Conservation (phyloP, 2,329 filamentous ascomycete species). For the Pseudopithomyces chartarum region DNA sequence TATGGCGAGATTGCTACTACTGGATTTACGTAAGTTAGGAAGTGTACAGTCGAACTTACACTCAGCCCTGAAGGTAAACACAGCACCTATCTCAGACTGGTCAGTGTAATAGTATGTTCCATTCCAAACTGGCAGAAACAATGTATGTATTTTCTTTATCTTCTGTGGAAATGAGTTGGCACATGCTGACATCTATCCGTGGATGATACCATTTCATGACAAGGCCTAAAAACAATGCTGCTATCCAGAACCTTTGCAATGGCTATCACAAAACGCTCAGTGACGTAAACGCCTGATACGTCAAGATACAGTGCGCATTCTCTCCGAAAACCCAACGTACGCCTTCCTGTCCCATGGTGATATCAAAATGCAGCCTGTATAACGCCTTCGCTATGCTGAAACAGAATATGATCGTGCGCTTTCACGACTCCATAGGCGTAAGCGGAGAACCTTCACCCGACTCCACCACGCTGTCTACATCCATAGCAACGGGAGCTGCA, state of each 20-base stretch:
- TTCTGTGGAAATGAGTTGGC: too few relatives aligned
- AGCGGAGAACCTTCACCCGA: constrained; percentile 27
- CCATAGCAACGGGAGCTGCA: constrained; percentile 20
- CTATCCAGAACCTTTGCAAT: too few relatives aligned
- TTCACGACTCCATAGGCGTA: constrained; percentile 32
- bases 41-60: too few relatives aligned
- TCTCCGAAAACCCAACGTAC: not conserved
- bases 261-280: not conserved
- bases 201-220: too few relatives aligned
- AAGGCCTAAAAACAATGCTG: too few relatives aligned
- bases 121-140: too few relatives aligned
- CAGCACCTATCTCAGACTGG: too few relatives aligned
- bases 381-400: constrained; percentile 45
- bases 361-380: constrained; percentile 16
- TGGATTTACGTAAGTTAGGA: not conserved
- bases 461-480: constrained; percentile 16
- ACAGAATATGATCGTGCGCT: constrained; percentile 14
- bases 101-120: too few relatives aligned
- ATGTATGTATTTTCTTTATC: too few relatives aligned
- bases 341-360: not conserved
- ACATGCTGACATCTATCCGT: too few relatives aligned
- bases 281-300: not conserved
- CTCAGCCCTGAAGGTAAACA: too few relatives aligned
- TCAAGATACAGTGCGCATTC: not conserved
- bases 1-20: not conserved